A percentile compares a stretch with the other conserved stretches of the same genome.
Evolutionary conservation across 2,329 filamentous ascomycete genomes (phyloP).

Genomic region (Diatrype stigma): DNA sequence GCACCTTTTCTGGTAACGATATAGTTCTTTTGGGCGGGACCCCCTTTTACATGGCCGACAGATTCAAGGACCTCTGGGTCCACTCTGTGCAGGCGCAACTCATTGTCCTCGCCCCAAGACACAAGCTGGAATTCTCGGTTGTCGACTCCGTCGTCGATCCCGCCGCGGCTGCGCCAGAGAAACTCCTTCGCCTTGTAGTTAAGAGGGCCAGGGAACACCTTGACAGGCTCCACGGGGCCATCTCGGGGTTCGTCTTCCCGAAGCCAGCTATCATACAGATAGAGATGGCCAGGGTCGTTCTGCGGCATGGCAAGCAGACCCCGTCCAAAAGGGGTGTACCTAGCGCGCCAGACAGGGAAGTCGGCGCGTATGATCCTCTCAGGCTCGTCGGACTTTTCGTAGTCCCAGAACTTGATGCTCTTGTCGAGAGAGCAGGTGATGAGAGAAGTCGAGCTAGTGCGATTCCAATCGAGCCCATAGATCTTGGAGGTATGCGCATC

Average conservation of each 20-base stretch:
- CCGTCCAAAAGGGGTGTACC: slow-evolving; percentile 85
- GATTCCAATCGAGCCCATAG: slow-evolving; percentile 93
- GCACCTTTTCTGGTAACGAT: slow-evolving; percentile 80
- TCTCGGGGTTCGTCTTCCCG: slow-evolving; percentile 41
- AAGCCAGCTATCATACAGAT: slow-evolving; percentile 71
- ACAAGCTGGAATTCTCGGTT: slow-evolving; percentile 88
- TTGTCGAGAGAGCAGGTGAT: slow-evolving; percentile 88
- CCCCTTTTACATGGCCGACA: slow-evolving; percentile 71
- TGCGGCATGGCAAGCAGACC: slow-evolving; percentile 90
- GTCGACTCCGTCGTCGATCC: slow-evolving; percentile 65
- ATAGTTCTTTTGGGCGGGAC: slow-evolving; percentile 58
- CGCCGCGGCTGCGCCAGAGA: slow-evolving; percentile 77
- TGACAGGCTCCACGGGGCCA: slow-evolving; percentile 44
- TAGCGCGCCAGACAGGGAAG: slow-evolving; percentile 86
- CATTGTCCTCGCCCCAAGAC: slow-evolving; percentile 85
- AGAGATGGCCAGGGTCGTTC: slow-evolving; percentile 77
- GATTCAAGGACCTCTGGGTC: slow-evolving; percentile 59
- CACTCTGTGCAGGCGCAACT: slow-evolving; percentile 73
- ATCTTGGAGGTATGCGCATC: slow-evolving; percentile 89
- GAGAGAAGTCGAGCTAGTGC: slow-evolving; percentile 65
- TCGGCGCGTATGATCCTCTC: slow-evolving; percentile 76
- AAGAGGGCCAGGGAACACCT: slow-evolving; percentile 58
- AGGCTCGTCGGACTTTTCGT: slow-evolving; percentile 58
- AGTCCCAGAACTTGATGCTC: slow-evolving; percentile 93
- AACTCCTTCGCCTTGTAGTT: slow-evolving; percentile 81